Conservation (phyloP, 129 eudicot genomes). For the Smallanthus sonchifolius region DNA sequence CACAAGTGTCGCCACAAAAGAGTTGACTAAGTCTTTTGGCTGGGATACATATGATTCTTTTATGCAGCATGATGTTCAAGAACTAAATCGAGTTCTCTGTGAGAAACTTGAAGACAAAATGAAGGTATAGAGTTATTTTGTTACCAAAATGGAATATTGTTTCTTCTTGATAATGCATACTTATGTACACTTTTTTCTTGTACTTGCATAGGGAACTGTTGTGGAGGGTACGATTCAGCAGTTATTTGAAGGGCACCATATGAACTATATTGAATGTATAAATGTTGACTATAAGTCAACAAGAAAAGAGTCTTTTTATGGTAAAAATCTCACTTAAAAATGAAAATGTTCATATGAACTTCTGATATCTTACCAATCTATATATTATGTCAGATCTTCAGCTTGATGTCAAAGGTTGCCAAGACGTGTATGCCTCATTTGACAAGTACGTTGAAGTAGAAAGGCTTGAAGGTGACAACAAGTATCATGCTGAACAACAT, state of each 20-base stretch:
- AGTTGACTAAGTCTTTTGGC: constrained; percentile 93
- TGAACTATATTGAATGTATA: constrained; percentile 88
- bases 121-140: constrained; percentile 55
- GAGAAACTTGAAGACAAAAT: constrained; percentile 98
- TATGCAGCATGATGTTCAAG: constrained; percentile 98
- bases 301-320: constrained; percentile 88
- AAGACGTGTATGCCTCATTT: constrained; percentile 95
- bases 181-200: constrained; percentile 8
- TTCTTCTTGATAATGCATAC: constrained; percentile 3
- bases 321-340: constrained; percentile 31
- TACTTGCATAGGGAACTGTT: constrained; percentile 70
- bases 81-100: constrained; percentile 88
- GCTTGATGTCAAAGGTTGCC: constrained; percentile 95
- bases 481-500: constrained; percentile 86
- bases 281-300: constrained; percentile 89
- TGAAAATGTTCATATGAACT: not conserved
- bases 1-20: constrained; percentile 90
- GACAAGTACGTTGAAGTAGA: constrained; percentile 97
- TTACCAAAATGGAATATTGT: constrained; percentile 11
- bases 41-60: constrained; percentile 93
- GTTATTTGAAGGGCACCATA: constrained; percentile 92
- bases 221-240: constrained; percentile 96
- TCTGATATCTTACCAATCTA: not conserved
- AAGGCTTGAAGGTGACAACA: constrained; percentile 88
- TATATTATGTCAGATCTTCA: constrained; percentile 71